A percentile compares a stretch with the other conserved stretches of the same genome.
These are phyloP conservation scores for Sphaerostilbella broomeana DNA, from an alignment of 2,329 filamentous ascomycete species.

Conservation along the genomic window DNA sequence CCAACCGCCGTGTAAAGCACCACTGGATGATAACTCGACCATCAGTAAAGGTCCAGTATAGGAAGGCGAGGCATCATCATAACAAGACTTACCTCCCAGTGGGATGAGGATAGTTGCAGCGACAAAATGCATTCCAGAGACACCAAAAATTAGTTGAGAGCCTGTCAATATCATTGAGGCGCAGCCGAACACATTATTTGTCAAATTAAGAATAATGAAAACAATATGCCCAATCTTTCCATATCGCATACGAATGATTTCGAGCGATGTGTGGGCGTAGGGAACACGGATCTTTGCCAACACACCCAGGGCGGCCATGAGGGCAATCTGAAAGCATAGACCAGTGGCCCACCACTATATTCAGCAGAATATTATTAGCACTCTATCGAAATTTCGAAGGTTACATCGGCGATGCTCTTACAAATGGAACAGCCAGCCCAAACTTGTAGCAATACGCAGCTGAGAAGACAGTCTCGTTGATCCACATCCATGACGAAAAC, in stretches of 20 bases:
- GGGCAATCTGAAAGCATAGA: slow-evolving; percentile 8
- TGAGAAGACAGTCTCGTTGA: slow-evolving; percentile 8
- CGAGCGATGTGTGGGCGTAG: slow-evolving; percentile 9
- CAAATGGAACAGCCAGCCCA: slow-evolving; percentile 9
- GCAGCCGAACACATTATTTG: slow-evolving; percentile 9
- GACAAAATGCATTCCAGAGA: slow-evolving; percentile 10
- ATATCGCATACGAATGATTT: slow-evolving; percentile 10
- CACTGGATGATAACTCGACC: too few species aligned
- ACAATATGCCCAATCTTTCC: slow-evolving; percentile 8
- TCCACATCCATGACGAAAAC: slow-evolving; percentile 12
- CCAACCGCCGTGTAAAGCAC: slow-evolving; percentile 9
- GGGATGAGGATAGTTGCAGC: slow-evolving; percentile 11
- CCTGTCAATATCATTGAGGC: slow-evolving; percentile 10
- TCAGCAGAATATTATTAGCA: not conserved
- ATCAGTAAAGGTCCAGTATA: too few species aligned
- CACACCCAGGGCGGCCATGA: slow-evolving; percentile 9
- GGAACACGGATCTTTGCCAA: slow-evolving; percentile 9
- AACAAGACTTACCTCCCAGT: slow-evolving; percentile 2
- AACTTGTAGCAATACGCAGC: slow-evolving; percentile 10
- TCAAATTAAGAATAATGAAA: slow-evolving; percentile 7
- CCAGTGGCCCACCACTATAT: slow-evolving; percentile 11
- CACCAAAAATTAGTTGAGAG: slow-evolving; percentile 7
- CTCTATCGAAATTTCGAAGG: not conserved
- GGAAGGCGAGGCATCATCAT: too few species aligned
- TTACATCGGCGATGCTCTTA: not conserved